These are phyloP conservation scores for Agapanthus africanus DNA, from an alignment of 106 monocot genomes.

Conservation along the genomic window DNA sequence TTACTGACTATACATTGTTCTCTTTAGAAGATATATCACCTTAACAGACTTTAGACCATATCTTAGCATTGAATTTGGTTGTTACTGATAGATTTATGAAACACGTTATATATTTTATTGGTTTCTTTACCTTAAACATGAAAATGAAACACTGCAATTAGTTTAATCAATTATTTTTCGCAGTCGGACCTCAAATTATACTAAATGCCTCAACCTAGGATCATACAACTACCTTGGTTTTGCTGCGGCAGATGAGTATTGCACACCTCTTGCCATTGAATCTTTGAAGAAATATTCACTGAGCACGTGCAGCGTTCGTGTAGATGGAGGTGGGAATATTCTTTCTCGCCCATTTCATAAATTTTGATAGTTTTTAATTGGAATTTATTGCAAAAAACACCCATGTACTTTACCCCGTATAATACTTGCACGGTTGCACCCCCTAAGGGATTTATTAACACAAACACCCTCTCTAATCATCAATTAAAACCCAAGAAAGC, in stretches of 20 bases:
- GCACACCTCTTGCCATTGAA: conserved; percentile 84
- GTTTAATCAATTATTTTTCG: conserved; percentile 14
- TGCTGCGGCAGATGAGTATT: conserved; percentile 91
- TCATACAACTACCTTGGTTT: conserved; percentile 99
- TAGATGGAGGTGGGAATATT: conserved; percentile 60
- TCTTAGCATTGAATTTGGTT: no score
- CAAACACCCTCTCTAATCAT: no score
- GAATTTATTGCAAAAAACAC: no score
- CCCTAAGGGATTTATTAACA: no score
- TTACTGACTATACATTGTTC: no score
- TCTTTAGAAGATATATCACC: no score
- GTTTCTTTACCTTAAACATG: not conserved
- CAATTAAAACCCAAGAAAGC: no score
- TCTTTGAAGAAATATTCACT: conserved; percentile 85
- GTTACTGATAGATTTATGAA: no score
- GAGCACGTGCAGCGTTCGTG: conserved; percentile 90
- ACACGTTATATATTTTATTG: not conserved
- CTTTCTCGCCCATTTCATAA: not conserved
- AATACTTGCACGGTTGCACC: no score
- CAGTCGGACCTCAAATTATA: conserved; percentile 72
- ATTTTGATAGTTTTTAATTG: no score
- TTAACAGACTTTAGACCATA: no score
- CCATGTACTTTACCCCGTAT: no score
- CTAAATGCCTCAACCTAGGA: conserved; percentile 79
- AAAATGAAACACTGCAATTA: not conserved